phyloP scores from a whole-genome alignment of 1,284 basidiomycete genomes.

The Porphyrellus sp. region DNA sequence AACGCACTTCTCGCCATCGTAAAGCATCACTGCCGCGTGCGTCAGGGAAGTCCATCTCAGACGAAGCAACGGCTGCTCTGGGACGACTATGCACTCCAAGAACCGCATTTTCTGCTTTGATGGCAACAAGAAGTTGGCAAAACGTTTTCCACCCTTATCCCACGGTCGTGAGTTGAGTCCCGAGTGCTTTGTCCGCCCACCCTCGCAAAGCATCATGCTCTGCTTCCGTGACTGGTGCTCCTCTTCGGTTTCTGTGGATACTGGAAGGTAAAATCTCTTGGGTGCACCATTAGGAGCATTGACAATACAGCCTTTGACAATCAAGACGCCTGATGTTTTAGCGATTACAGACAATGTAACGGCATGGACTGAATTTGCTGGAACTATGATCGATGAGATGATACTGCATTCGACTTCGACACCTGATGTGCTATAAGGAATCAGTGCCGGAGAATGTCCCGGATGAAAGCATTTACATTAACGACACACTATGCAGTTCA shows the following conservation, averaged over 20 bases:
- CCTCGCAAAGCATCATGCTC: conserved; percentile 59
- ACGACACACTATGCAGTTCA: conserved; percentile 74
- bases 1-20: conserved; percentile 84
- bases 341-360: conserved; percentile 73
- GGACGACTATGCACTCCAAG: conserved; percentile 75
- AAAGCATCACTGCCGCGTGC: conserved; percentile 90
- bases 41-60: conserved; percentile 85
- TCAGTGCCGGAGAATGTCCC: conserved; percentile 1
- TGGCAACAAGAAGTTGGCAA: conserved; percentile 26
- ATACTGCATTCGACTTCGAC: conserved; percentile 68
- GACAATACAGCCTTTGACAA: conserved; percentile 74
- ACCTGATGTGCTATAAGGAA: conserved; percentile 68
- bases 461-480: conserved; percentile 57
- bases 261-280: conserved; percentile 74
- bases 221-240: conserved; percentile 55
- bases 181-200: conserved; percentile 63
- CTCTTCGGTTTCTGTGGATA: conserved; percentile 72
- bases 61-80: conserved; percentile 82
- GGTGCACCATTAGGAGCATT: conserved; percentile 72
- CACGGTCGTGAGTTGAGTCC: conserved; percentile 68
- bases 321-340: conserved; percentile 61
- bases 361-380: conserved; percentile 72
- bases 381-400: conserved; percentile 55
- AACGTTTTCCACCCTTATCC: conserved; percentile 42
- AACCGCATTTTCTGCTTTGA: conserved; percentile 45